These are phyloP conservation scores for Babesia divergens DNA, from an alignment of 169 alveolate genomes.

Conservation along the genomic window DNA sequence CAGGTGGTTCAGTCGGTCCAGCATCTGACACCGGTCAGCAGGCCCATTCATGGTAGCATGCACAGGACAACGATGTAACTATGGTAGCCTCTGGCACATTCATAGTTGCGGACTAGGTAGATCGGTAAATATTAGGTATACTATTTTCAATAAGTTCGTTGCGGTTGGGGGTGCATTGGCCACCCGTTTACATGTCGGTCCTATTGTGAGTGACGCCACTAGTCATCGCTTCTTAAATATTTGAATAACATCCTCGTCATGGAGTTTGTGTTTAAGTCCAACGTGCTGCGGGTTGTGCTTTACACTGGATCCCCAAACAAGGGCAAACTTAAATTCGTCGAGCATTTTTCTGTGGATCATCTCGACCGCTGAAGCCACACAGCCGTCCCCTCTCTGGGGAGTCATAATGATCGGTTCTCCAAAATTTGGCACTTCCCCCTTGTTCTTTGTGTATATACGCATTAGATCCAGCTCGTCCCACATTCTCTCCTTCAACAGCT, in stretches of 20 bases:
- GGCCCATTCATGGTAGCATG: too few species aligned
- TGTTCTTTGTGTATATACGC: slow-evolving; percentile 93
- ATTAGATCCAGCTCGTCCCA: slow-evolving; percentile 65
- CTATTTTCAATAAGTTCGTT: too few species aligned
- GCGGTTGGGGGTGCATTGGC: too few species aligned
- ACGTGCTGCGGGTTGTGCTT: slow-evolving; percentile 93
- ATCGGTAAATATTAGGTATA: too few species aligned
- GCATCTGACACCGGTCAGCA: too few species aligned
- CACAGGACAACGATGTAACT: too few species aligned
- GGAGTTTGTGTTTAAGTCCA: slow-evolving; percentile 83
- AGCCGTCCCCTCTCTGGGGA: slow-evolving; percentile 72
- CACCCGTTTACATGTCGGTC: too few species aligned
- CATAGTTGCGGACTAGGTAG: too few species aligned
- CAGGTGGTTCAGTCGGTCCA: too few species aligned
- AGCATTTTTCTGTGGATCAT: slow-evolving; percentile 74
- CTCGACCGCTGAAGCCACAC: slow-evolving; percentile 64
- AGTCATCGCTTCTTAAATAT: slow-evolving; percentile 67
- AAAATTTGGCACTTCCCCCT: slow-evolving; percentile 93
- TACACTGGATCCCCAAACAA: slow-evolving; percentile 97
- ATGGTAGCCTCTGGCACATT: too few species aligned
- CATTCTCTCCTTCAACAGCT: slow-evolving; percentile 64
- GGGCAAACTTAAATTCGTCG: slow-evolving; percentile 88
- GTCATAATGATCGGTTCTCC: slow-evolving; percentile 90
- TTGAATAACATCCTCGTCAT: slow-evolving; percentile 82
- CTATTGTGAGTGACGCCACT: too few species aligned